These are phyloP conservation scores for Neoboletus magnificus DNA, from an alignment of 768 basidiomycete species.

Conservation along the genomic window DNA sequence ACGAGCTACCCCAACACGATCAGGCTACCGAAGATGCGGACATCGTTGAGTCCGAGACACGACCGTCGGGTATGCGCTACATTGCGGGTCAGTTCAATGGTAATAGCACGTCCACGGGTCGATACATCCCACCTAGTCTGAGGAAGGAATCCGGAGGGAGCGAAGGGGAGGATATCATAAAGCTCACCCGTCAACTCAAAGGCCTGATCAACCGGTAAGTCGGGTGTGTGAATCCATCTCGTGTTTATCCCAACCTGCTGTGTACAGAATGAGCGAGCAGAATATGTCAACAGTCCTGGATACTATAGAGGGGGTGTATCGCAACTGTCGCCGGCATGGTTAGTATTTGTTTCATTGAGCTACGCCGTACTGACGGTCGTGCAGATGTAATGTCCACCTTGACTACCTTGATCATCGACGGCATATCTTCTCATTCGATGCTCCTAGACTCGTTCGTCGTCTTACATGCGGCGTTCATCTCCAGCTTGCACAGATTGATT, in stretches of 20 bases:
- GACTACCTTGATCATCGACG: conserved; percentile 71
- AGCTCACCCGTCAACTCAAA: conserved; percentile 74
- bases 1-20: background rate
- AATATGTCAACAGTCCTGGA: conserved; percentile 76
- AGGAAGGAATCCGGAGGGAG: conserved; percentile 47
- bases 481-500: conserved; percentile 73
- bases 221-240: background rate
- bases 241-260: background rate
- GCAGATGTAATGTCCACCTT: conserved; percentile 80
- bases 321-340: conserved; percentile 79
- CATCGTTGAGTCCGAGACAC: conserved; percentile 1
- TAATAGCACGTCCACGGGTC: conserved; percentile 29
- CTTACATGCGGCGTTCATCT: conserved; percentile 81
- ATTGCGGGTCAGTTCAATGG: background rate
- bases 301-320: conserved; percentile 72
- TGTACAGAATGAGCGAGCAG: conserved; percentile 81
- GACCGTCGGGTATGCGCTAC: conserved; percentile 11
- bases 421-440: conserved; percentile 76
- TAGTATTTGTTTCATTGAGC: conserved; percentile 10
- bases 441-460: conserved; percentile 88
- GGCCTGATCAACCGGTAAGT: conserved; percentile 82
- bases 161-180: conserved; percentile 40
- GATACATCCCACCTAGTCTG: conserved; percentile 83
- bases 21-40: background rate
- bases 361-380: conserved; percentile 5